Evolutionary conservation across 441 rosid species (phyloP), one percentile per base, ranked within the genome.

Genomic region (Populus hybrid): DNA sequence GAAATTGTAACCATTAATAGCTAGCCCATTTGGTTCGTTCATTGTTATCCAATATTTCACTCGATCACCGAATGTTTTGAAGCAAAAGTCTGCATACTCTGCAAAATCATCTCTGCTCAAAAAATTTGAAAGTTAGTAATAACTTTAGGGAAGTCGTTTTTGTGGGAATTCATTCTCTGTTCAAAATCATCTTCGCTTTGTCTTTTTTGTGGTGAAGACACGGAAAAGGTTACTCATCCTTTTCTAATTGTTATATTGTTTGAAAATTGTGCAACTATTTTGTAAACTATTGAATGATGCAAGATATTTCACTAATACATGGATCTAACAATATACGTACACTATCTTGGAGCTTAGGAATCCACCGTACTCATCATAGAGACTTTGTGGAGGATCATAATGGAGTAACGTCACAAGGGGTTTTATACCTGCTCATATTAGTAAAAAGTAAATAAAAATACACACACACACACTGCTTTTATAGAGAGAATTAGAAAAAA

Each of bases 351-450:
- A 57, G 76, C 81, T 82, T 3, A 82, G 73, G 63, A 84, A 78
- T 10, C 87, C 84, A 23, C 64, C 77, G 5, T 86, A 86, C 38
- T 78, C 75, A 20, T 80, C 81, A 40, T 83, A 83, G 21, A 86
- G 81, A 2, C 82, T 61, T 75, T 82, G 86, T 0, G 86, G 87
- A 71, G 80, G 26, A 71, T 86, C 89, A 70, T 72, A 84, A 7
- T 88, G 88, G 38, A 80, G 79, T 10, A 87, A 66, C 10, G 85
- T 85, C 2, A 82, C 84, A 28, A 74, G 75, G 1, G 88, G 88
- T 18, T 78, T 40, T 24, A 83, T 61, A 24, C 85, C 82, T 80
- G 64, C 3, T 10, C 4, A 70, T 59, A 59, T 20, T 16, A 23
- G 14, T 0, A 0, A 7, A 7, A 50, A 16, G 3, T n/a, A 21